Evolutionary conservation across 768 basidiomycete genomes (phyloP).

Genomic region (Lactarius evosmus): DNA sequence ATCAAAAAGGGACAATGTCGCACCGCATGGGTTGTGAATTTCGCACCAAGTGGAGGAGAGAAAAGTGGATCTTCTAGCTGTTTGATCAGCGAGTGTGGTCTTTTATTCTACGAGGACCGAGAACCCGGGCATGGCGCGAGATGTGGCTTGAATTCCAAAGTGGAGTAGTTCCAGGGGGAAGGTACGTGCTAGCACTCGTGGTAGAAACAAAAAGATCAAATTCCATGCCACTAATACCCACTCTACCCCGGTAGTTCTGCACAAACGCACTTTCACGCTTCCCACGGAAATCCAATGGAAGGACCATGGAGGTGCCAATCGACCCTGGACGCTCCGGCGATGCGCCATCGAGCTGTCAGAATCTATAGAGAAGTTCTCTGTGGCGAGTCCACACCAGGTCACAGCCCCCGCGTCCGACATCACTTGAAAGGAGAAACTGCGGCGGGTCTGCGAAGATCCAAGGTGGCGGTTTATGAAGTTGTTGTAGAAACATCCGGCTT

Average conservation of each 20-base stretch:
- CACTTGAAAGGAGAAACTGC: constrained; percentile 6
- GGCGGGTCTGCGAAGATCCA: constrained; percentile 12
- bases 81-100: constrained; percentile 23
- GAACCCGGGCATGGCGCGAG: constrained; percentile 24
- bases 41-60: constrained; percentile 14
- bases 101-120: constrained; percentile 17
- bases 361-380: constrained; percentile 1
- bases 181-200: constrained; percentile 2
- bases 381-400: background rate
- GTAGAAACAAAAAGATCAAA: constrained; percentile 1
- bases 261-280: background rate
- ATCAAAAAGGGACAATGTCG: background rate
- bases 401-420: background rate
- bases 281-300: constrained; percentile 10
- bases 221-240: background rate
- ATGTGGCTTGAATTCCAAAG: constrained; percentile 18
- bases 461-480: constrained; percentile 14
- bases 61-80: constrained; percentile 17
- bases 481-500: background rate
- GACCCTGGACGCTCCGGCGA: constrained; percentile 5
- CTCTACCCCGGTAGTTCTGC: constrained; percentile 5
- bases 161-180: constrained; percentile 1
- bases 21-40: constrained; percentile 8
- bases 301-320: constrained; percentile 11
- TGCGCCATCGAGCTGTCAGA: constrained; percentile 17